Percentiles rank a stretch among this genome's conserved stretches.
Evolutionary conservation across 805 yeast genomes (phyloP).

Genomic region (Schizosaccharomyces lindneri): DNA sequence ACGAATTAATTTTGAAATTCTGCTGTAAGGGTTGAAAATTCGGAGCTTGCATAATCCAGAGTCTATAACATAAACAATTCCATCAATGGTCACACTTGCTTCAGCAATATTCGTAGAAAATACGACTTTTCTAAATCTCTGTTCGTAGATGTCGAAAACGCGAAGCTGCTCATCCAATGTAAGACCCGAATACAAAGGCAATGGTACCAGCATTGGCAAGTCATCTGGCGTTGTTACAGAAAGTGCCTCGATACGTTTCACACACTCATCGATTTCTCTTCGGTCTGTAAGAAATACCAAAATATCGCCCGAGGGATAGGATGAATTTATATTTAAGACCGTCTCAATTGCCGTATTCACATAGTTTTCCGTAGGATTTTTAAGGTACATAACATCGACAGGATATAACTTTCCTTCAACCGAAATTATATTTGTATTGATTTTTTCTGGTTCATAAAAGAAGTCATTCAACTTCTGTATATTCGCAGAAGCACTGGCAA

Average conservation of each 20-base stretch:
- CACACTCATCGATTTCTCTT: constrained; percentile 40
- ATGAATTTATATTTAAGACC: constrained; percentile 32
- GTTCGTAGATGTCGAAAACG: constrained; percentile 28
- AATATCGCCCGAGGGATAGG: constrained; percentile 37
- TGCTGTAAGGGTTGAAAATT: constrained; percentile 47
- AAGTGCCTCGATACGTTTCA: constrained; percentile 22
- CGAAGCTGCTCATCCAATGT: constrained; percentile 44
- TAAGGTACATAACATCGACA: constrained; percentile 40
- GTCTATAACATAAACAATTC: constrained; percentile 53
- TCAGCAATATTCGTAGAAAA: constrained; percentile 77
- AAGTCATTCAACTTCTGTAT: constrained; percentile 41
- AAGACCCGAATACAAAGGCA: constrained; percentile 53
- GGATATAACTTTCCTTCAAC: constrained; percentile 72
- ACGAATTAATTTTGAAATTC: constrained; percentile 45
- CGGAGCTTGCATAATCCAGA: constrained; percentile 56
- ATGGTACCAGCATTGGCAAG: constrained; percentile 14
- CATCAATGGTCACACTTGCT: constrained; percentile 67
- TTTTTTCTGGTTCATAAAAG: constrained; percentile 24
- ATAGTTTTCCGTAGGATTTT: constrained; percentile 38
- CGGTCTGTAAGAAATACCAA: constrained; percentile 77
- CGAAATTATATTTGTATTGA: constrained; percentile 3
- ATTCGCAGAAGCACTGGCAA: constrained; percentile 74
- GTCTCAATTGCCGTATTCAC: constrained; percentile 54
- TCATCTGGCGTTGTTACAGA: constrained; percentile 26
- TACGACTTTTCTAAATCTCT: constrained; percentile 37